Evolutionary conservation across 139 green algal species (phyloP), one percentile per base, ranked within the genome.

Genomic region (Tetraselmis striata): DNA sequence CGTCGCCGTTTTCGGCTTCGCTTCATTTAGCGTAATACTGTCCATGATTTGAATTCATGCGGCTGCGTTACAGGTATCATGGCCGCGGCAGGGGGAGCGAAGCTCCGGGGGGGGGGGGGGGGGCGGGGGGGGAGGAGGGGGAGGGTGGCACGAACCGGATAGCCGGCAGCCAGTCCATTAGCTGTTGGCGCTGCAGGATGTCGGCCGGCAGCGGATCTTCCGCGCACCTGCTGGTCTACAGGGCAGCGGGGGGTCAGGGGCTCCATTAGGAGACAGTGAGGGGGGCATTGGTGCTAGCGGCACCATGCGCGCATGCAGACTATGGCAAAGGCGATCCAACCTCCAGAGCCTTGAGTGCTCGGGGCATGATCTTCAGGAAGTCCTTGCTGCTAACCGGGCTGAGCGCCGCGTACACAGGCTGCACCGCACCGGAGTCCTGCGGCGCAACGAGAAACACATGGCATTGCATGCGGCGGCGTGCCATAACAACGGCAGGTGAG

Each of bases 201-300:
- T 67, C 75, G n/a, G 32, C 1, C 0, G 88, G 88, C 31, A 93
- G 74, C 28, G 87, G 78, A 22, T 89, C 87, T 22, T 83, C 31
- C 67, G 24, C 75, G 23, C 59, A 28, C 23, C 77, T 28, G 25
- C 28, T 29, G 23, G 67, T 58, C 1, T 25, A 23, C 83, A 87
- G 58, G 31, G 74, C 74, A 86, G 81, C 79, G 45, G 59, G 78
- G 59, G 78, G 59, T 77, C 30, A 75, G 29, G 79, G 59, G 31
- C 32, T 28, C 22, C 30, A 25, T 78, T 29, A 77, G 58, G 30
- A 45, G 26, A 26, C 28, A n/a, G 25, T 59, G 2, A 30, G 31
- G 11, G n/a, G 23, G n/a, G 32, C 28, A 26, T 25, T 84, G 27
- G 75, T 76, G 2, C 67, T 84, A 24, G 76, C 75, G 28, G 31